These are phyloP conservation scores for Kwoniella heveanensis DNA, from an alignment of 768 basidiomycete species.

Conservation along the genomic window DNA sequence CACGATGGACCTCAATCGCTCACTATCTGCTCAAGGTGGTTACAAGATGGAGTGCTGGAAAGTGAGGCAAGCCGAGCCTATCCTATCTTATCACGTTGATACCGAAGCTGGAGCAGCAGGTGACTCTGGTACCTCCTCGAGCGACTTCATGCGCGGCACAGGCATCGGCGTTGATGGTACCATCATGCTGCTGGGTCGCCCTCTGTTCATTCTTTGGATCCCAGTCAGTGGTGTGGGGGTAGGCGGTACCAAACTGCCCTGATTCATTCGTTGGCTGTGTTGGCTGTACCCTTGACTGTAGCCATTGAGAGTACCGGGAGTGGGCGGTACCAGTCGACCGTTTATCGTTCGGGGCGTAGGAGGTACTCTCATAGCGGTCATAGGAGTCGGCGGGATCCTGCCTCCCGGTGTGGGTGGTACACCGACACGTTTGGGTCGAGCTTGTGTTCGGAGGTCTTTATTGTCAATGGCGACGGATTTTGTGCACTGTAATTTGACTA, in stretches of 20 bases:
- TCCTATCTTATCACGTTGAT: too few species aligned
- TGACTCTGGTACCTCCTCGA: neutral
- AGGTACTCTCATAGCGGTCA: conserved; percentile 9
- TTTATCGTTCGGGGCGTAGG: conserved; percentile 9
- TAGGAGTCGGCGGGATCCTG: conserved; percentile 19
- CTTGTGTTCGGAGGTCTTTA: conserved; percentile 54
- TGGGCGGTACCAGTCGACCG: conserved; percentile 3
- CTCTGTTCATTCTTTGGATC: neutral
- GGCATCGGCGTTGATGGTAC: neutral
- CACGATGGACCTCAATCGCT: too few species aligned
- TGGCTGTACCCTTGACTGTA: neutral
- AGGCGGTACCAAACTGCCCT: neutral
- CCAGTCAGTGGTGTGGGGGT: neutral
- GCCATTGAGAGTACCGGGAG: neutral
- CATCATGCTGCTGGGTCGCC: neutral
- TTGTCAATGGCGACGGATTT: conserved; percentile 56
- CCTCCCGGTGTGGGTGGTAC: conserved; percentile 26
- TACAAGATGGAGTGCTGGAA: too few species aligned
- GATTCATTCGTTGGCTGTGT: neutral
- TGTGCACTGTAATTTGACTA: conserved; percentile 14
- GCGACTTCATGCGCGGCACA: neutral
- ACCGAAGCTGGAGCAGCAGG: neutral
- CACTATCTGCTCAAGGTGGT: too few species aligned
- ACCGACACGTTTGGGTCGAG: conserved; percentile 22
- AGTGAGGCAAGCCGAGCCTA: too few species aligned